A percentile compares a stretch with the other conserved stretches of the same genome.
These are phyloP conservation scores for Suillus clintonianus DNA, from an alignment of 768 basidiomycete genomes.

Conservation along the genomic window DNA sequence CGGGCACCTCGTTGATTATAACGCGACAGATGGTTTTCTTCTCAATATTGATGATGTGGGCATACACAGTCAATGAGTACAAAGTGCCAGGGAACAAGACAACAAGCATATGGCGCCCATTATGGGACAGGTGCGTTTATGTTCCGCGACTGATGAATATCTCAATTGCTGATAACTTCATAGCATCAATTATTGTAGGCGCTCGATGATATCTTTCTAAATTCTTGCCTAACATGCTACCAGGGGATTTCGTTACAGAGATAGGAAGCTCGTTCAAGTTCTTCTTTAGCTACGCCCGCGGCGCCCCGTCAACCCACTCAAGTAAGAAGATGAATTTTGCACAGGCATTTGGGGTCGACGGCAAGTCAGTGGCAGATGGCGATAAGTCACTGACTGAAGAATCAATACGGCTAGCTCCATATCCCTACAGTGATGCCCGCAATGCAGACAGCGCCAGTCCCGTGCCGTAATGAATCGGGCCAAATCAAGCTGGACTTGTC, in stretches of 20 bases:
- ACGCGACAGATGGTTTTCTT: conserved; percentile 78
- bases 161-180: conserved; percentile 7
- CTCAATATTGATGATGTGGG: conserved; percentile 77
- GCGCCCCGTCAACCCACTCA: conserved; percentile 29
- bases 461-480: conserved; percentile 4
- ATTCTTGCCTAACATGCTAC: conserved; percentile 9
- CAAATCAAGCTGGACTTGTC: not conserved
- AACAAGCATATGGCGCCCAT: conserved; percentile 66
- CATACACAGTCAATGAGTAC: conserved; percentile 77
- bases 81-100: conserved; percentile 38
- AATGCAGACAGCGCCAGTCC: conserved; percentile 10
- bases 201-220: not conserved
- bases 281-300: conserved; percentile 47
- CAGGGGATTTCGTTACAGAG: conserved; percentile 69
- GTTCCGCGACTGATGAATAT: not conserved
- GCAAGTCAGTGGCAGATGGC: conserved; percentile 16
- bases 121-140: conserved; percentile 58
- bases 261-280: conserved; percentile 63
- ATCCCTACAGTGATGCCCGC: conserved; percentile 21
- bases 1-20: conserved; percentile 6
- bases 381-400: conserved; percentile 32
- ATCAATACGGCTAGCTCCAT: conserved; percentile 42
- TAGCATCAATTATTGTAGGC: conserved; percentile 50
- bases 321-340: conserved; percentile 35
- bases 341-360: conserved; percentile 41